phyloP scores from a whole-genome alignment of 805 yeast species.

The Metschnikowia aberdeeniae region DNA sequence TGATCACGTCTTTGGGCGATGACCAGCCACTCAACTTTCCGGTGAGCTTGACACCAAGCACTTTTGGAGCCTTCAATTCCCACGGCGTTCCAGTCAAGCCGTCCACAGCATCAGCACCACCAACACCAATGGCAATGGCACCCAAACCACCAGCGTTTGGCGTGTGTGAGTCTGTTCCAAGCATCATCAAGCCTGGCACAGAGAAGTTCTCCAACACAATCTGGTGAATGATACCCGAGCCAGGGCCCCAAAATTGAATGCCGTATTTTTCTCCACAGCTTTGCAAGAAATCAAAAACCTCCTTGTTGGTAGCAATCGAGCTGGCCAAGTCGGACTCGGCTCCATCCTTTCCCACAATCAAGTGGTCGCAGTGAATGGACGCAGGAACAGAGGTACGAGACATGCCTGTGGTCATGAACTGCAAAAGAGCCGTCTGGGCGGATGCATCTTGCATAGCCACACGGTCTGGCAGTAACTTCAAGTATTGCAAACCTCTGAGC shows the following conservation, averaged over 20 bases:
- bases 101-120: slow-evolving; percentile 99
- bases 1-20: slow-evolving; percentile 95
- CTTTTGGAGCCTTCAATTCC: slow-evolving; percentile 97
- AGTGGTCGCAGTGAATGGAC: slow-evolving; percentile 96
- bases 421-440: slow-evolving; percentile 98
- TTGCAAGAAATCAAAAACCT: slow-evolving; percentile 91
- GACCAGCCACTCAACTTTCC: slow-evolving; percentile 92
- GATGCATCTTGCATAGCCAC: slow-evolving; percentile 99
- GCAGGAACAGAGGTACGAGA: slow-evolving; percentile 86
- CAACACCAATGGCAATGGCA: slow-evolving; percentile 98
- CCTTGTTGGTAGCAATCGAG: slow-evolving; percentile 84
- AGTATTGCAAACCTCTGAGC: slow-evolving; percentile 82
- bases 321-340: slow-evolving; percentile 77
- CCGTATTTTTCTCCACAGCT: slow-evolving; percentile 93
- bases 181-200: slow-evolving; percentile 94
- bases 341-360: slow-evolving; percentile 94
- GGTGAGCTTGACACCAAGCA: slow-evolving; percentile 88
- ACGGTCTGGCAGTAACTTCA: slow-evolving; percentile 93
- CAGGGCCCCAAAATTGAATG: slow-evolving; percentile 99
- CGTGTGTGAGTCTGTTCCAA: slow-evolving; percentile 98
- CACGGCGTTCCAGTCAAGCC: slow-evolving; percentile 96
- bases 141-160: slow-evolving; percentile 99
- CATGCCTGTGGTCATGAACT: slow-evolving; percentile 96
- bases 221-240: slow-evolving; percentile 98
- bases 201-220: slow-evolving; percentile 95